Conservation (phyloP, 2,329 filamentous ascomycete genomes). For the Nemania serpens region DNA sequence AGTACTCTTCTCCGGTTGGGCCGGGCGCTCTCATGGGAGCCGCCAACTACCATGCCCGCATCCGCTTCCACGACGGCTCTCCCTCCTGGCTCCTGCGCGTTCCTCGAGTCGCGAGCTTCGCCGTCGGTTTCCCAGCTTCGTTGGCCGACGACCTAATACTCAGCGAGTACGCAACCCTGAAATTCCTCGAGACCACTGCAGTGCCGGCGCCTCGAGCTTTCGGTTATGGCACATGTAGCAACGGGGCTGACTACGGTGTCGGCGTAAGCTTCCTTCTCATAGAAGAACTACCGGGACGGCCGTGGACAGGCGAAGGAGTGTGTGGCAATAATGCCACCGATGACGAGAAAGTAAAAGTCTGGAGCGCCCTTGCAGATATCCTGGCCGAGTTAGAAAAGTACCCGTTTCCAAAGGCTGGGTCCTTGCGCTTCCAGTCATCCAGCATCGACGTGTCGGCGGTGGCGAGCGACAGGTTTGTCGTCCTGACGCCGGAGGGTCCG, state of each 20-base stretch:
- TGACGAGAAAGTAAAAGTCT: constrained; percentile 32
- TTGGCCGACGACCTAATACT: constrained; percentile 37
- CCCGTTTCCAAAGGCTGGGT: constrained; percentile 35
- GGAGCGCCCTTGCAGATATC: constrained; percentile 37
- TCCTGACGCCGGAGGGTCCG: constrained; percentile 32
- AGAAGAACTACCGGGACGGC: constrained; percentile 18
- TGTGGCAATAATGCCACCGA: constrained; percentile 9
- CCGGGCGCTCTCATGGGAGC: constrained; percentile 32
- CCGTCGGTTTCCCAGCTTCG: constrained; percentile 28
- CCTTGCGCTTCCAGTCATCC: constrained; percentile 26
- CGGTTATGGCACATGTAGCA: constrained; percentile 10
- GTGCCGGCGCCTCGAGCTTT: constrained; percentile 37
- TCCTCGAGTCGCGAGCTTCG: constrained; percentile 31
- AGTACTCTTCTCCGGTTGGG: constrained; percentile 21
- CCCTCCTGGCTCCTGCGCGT: constrained; percentile 36
- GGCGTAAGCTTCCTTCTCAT: constrained; percentile 22
- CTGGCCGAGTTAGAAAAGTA: constrained; percentile 36
- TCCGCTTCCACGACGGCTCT: constrained; percentile 34
- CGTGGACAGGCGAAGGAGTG: constrained; percentile 17
- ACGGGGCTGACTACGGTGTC: constrained; percentile 14
- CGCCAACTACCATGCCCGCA: constrained; percentile 36
- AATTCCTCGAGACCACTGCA: constrained; percentile 37
- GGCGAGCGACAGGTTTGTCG: constrained; percentile 40
- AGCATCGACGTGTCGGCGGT: constrained; percentile 30
- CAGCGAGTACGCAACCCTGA: constrained; percentile 42